A percentile compares a stretch with the other conserved stretches of the same genome.
Conservation (phyloP, 116 monocot genomes). For the Posidonia oceanica region DNA sequence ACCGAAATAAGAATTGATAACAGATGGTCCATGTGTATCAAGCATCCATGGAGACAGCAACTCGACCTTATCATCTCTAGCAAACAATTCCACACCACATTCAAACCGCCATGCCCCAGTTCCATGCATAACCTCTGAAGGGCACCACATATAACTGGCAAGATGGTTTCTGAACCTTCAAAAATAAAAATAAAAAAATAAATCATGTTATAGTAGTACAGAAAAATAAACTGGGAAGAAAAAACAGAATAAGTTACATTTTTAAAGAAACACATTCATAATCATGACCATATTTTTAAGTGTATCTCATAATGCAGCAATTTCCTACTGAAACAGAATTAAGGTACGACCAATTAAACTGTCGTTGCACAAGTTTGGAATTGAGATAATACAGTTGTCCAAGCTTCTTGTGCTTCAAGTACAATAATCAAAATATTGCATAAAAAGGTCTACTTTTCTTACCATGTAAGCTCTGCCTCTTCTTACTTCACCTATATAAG, state of each 20-base stretch:
- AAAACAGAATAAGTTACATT: too few relatives aligned
- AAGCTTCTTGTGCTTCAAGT: too few relatives aligned
- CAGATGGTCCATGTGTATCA: constrained; percentile 31
- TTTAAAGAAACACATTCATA: neutral
- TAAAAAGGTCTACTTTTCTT: too few relatives aligned
- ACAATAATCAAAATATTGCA: neutral
- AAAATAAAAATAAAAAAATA: constrained; percentile 6
- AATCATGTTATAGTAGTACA: neutral
- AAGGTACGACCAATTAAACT: too few relatives aligned
- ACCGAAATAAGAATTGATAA: constrained; percentile 42
- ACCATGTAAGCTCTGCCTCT: too few relatives aligned
- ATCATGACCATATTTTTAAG: neutral
- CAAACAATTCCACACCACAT: constrained; percentile 40
- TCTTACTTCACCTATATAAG: too few relatives aligned
- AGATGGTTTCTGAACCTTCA: constrained; percentile 39
- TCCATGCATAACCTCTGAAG: constrained; percentile 48
- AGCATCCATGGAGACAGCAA: constrained; percentile 18
- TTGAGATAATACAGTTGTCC: too few relatives aligned
- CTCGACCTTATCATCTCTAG: constrained; percentile 20
- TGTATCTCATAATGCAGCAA: too few relatives aligned
- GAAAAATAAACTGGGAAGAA: neutral
- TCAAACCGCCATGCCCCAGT: constrained; percentile 37
- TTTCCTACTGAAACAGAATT: too few relatives aligned
- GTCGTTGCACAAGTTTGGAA: too few relatives aligned
- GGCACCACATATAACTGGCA: constrained; percentile 35